phyloP scores from a whole-genome alignment of 106 monocot species.

The Dendrobium catenatum region DNA sequence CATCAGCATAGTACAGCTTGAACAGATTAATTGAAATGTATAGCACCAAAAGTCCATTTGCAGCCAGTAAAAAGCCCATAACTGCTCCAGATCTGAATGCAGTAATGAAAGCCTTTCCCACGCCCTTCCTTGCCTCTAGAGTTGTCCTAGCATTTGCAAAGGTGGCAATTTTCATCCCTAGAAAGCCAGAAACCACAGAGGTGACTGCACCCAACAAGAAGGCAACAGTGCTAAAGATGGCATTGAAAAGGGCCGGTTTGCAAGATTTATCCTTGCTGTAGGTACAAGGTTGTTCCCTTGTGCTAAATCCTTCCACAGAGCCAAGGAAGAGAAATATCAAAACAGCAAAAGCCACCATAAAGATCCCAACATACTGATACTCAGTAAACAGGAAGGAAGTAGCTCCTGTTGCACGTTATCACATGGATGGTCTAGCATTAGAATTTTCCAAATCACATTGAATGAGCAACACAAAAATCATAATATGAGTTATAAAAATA shows the following conservation, averaged over 20 bases:
- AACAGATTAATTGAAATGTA: constrained; percentile 51
- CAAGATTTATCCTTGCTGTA: constrained; percentile 41
- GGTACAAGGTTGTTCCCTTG: constrained; percentile 40
- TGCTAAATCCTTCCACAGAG: constrained; percentile 59
- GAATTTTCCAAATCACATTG: neutral
- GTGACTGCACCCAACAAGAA: constrained; percentile 49
- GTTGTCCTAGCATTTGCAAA: constrained; percentile 62
- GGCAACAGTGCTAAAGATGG: constrained; percentile 43
- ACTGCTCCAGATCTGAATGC: constrained; percentile 56
- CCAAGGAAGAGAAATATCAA: constrained; percentile 64
- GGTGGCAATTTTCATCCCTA: constrained; percentile 61
- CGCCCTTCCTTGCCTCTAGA: constrained; percentile 60
- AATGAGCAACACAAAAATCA: neutral
- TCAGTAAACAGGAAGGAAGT: constrained; percentile 62
- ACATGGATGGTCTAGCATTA: neutral
- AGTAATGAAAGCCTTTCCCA: constrained; percentile 59
- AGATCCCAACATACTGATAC: constrained; percentile 50
- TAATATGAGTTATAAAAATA: neutral
- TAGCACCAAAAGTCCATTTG: constrained; percentile 57
- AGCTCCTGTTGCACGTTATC: constrained; percentile 33
- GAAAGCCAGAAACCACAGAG: constrained; percentile 50
- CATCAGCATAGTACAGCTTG: constrained; percentile 46
- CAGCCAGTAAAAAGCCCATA: constrained; percentile 58
- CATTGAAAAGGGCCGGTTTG: constrained; percentile 55
- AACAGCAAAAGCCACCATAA: constrained; percentile 48